phyloP scores from a whole-genome alignment of 768 basidiomycete species.

The Fomitopsis pulvina region DNA sequence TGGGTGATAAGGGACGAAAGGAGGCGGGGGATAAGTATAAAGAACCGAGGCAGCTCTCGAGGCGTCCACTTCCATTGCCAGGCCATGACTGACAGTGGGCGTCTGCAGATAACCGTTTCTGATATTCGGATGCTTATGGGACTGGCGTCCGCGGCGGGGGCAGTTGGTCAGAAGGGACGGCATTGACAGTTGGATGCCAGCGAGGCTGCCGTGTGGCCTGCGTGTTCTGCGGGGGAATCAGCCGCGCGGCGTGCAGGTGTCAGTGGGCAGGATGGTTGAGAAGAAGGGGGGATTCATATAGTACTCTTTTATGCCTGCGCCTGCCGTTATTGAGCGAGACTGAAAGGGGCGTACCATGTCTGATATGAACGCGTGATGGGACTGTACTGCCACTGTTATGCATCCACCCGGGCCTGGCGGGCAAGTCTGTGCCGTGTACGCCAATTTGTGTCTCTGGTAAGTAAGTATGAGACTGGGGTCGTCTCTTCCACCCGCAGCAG shows the following conservation, averaged over 20 bases:
- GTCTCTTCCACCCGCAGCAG: not conserved
- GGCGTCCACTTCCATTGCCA: slow-evolving; percentile 19
- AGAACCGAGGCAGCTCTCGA: slow-evolving; percentile 17
- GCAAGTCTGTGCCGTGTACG: not conserved
- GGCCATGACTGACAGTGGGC: slow-evolving; percentile 3
- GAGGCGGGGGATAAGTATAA: slow-evolving; percentile 1
- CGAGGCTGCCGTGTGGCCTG: not conserved
- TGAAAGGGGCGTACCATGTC: not conserved
- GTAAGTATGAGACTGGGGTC: not conserved
- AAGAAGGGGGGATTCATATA: not conserved
- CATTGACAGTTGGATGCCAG: slow-evolving; percentile 1
- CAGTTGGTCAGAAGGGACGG: not conserved
- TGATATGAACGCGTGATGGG: slow-evolving; percentile 4
- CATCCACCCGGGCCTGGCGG: not conserved
- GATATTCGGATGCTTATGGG: slow-evolving; percentile 4
- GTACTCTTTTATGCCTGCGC: not conserved
- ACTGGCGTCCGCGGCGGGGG: slow-evolving; percentile 1
- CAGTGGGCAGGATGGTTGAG: not conserved
- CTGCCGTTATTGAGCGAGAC: not conserved
- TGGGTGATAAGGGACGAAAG: not conserved
- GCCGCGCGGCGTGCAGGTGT: not conserved
- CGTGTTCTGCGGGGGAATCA: slow-evolving; percentile 1
- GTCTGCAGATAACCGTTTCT: slow-evolving; percentile 4
- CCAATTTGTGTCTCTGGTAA: not conserved
- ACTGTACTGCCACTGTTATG: slow-evolving; percentile 1